Conservation (phyloP, 2,329 filamentous ascomycete species). For the Stagonosporopsis vannaccii region DNA sequence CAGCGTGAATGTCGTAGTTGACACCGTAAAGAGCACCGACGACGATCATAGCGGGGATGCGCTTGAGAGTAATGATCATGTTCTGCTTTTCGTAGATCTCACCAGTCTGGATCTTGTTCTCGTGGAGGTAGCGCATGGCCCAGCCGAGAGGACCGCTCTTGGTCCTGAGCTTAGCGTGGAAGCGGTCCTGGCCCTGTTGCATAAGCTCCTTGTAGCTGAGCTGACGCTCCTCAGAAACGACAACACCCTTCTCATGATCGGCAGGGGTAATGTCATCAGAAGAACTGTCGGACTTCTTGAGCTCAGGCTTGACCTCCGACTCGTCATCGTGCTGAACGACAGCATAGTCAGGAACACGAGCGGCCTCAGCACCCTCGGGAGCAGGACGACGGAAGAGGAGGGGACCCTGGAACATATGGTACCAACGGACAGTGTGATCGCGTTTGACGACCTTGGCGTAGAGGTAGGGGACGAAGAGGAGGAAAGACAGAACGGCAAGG, state of each 20-base stretch:
- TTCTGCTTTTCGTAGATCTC: constrained; percentile 78
- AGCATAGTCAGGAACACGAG: constrained; percentile 76
- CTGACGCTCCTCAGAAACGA: constrained; percentile 57
- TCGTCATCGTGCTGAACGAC: constrained; percentile 71
- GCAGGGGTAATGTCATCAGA: constrained; percentile 38
- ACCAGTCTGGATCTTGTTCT: constrained; percentile 76
- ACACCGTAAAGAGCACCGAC: constrained; percentile 73
- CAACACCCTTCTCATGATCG: constrained; percentile 38
- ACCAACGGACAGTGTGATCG: constrained; percentile 71
- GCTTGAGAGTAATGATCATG: constrained; percentile 67
- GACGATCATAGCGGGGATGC: constrained; percentile 72
- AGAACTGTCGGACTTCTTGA: constrained; percentile 39
- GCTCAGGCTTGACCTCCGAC: constrained; percentile 39
- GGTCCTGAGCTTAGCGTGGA: constrained; percentile 69
- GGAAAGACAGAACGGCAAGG: constrained; percentile 63
- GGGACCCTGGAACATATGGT: constrained; percentile 68
- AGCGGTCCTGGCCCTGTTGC: constrained; percentile 62
- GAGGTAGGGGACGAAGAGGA: constrained; percentile 79
- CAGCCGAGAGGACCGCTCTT: constrained; percentile 75
- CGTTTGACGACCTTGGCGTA: constrained; percentile 72
- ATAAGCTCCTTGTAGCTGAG: constrained; percentile 69
- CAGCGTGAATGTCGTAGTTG: constrained; percentile 83
- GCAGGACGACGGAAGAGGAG: constrained; percentile 62
- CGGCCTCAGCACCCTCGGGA: constrained; percentile 60
- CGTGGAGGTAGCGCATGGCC: constrained; percentile 79